Evolutionary conservation across 2,329 filamentous ascomycete genomes (phyloP), one percentile per base, ranked within the genome.

Genomic region (Botrytis galanthina): DNA sequence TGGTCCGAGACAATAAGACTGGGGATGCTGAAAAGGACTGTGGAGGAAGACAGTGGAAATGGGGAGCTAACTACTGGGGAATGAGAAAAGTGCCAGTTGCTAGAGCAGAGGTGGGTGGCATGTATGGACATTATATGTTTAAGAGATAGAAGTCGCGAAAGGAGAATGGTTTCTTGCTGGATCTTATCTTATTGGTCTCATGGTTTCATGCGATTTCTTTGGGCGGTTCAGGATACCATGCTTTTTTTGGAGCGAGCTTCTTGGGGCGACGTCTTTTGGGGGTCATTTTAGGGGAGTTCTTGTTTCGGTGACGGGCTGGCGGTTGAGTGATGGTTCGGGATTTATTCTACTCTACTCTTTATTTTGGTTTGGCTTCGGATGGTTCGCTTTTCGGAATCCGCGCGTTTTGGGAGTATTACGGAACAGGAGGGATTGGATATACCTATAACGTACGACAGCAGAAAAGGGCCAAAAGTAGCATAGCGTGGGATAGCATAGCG

Each of bases 31-130:
- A 76, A 9, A 75, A 78, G 1, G 89, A 92, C 80, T 87, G 90
- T 77, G 89, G 89, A 2, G 82, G 84, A 64, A 85, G 90, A 46
- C 83, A 84, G 78, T 96, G 93, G 93, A 96, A 96, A 85, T 92
- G 94, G 91, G 93, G 93, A 46, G 93, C 93, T 67, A 88, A 89
- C 78, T 93, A 90, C 84, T 95, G 93, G 93, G 93, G 93, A 54
- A 94, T 94, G 90, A 87, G 92, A 75, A 96, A 89, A 81, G 82
- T 88, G 39, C 87, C 87, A 3, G 85, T 89, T 75, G 86, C 85
- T 22, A 82, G 85, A 51, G 85, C 86, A 14, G 87, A 89, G 73
- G 86, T 89, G 9, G 87, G 87, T 37, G 87, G 87, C 5, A 84
- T 89, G 78, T 89, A 89, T 79, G 87, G 86, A 59, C 86, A 87